These are phyloP conservation scores for Prunus padus DNA, from an alignment of 306 rosid genomes.

Conservation along the genomic window DNA sequence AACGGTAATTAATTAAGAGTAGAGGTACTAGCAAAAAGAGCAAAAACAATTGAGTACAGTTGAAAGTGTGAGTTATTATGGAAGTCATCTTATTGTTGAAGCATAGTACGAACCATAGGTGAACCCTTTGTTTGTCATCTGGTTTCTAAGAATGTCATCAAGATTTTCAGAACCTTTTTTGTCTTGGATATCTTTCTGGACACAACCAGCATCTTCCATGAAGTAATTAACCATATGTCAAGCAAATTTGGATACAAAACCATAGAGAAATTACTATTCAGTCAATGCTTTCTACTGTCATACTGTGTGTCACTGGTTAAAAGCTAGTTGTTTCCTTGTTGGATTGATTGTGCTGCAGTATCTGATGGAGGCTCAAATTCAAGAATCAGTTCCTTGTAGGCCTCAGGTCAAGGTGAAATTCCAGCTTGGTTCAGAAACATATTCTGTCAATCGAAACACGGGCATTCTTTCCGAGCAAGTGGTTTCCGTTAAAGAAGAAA, in stretches of 20 bases:
- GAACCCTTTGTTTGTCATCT: background rate
- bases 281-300: background rate
- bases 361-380: constrained; percentile 44
- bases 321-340: background rate
- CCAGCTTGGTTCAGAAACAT: constrained; percentile 58
- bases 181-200: background rate
- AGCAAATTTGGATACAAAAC: background rate
- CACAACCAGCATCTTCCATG: background rate
- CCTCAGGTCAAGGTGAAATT: constrained; percentile 51
- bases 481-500: constrained; percentile 62
- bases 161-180: background rate
- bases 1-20: background rate
- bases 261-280: background rate
- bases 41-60: background rate
- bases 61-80: background rate
- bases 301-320: background rate
- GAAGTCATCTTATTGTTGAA: background rate
- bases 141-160: background rate
- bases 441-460: constrained; percentile 36
- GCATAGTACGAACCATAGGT: background rate
- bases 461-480: constrained; percentile 68
- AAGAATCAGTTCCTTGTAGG: constrained; percentile 30
- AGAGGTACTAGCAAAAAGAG: background rate
- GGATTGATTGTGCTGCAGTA: constrained; percentile 22
- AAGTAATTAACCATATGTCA: background rate